phyloP scores from a whole-genome alignment of 345 rosid genomes.

The Pelargonium nanum region DNA sequence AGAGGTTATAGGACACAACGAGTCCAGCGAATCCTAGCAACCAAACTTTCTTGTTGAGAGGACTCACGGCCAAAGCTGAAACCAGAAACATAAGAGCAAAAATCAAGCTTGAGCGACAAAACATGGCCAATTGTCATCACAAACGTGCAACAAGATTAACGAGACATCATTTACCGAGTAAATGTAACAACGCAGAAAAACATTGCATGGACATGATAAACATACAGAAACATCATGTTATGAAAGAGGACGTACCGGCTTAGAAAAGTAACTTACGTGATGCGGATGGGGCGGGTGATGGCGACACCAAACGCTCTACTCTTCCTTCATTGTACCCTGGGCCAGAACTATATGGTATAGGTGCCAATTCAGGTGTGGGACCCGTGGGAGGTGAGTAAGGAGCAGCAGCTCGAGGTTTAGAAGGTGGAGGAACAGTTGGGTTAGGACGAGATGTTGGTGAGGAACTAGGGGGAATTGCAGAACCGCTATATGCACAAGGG shows the following conservation, averaged over 20 bases:
- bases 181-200: neutral
- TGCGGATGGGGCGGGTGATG: constrained; percentile 9
- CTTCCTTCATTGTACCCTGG: constrained; percentile 13
- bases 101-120: neutral
- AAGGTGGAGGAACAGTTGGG: constrained; percentile 4
- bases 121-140: neutral
- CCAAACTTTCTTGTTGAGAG: constrained; percentile 22
- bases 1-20: constrained; percentile 15
- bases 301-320: constrained; percentile 1
- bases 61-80: constrained; percentile 31
- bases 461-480: constrained; percentile 18
- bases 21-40: constrained; percentile 23
- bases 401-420: constrained; percentile 11
- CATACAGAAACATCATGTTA: neutral
- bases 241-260: neutral
- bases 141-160: neutral
- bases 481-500: constrained; percentile 4
- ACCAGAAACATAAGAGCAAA: constrained; percentile 7
- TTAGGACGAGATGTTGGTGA: constrained; percentile 21
- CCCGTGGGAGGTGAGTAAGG: constrained; percentile 18
- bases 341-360: constrained; percentile 7
- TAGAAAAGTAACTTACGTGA: constrained; percentile 7
- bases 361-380: constrained; percentile 13
- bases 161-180: too few relatives aligned
- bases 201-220: neutral